Base-by-base conservation (phyloP, 306 rosid species). In the Vigna radiata region DNA sequence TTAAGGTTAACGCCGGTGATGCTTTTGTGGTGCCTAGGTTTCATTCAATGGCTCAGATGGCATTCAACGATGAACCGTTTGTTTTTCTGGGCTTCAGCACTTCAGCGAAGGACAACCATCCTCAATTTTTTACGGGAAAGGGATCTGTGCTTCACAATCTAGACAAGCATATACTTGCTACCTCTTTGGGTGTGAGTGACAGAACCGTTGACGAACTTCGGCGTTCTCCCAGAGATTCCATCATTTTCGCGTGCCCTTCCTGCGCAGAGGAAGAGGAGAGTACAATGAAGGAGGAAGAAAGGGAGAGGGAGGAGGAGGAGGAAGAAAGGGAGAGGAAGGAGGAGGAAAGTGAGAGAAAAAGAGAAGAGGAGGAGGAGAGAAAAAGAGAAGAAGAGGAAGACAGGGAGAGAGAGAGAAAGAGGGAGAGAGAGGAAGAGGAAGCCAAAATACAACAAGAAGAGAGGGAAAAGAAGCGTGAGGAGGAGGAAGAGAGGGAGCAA, bases 21-120 rank as follows among this genome's bases (percentile, higher is more conserved):
- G 87, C 84, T 31, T 92, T 95, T 78, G 76, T 82, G 17, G 96
- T 92, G 52, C 86, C 91, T 3, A 95, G 85, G 92, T 91, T 87
- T 70, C 91, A 88, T 78, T 86, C 97, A 56, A 91, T 95, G 99
- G 97, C 94, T 77, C 99, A 92, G 76, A 88, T 95, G 87, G 88
- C 97, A 23, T 95, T 83, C 77, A 82, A 81, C 77, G 86, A 89
- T 4, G 90, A 77, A 11, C 81, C 97, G 0, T 77, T 95, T 27
- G 97, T 86, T 59, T 92, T 95, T 68, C 52, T 95, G 78, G 99
- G 99, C 15, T 89, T 95, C 78, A 89, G 89, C 81, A 95, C 97
- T 17, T 76, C 90, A 47, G 64, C 73, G 15, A 73, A 77, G 77
- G 47, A 25, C 13, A 90, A 80, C 13, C 17, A 79, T 61, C 94